A percentile compares a stretch with the other conserved stretches of the same genome.
Conservation (phyloP, 2,329 filamentous ascomycete genomes). For the Rachicladosporium sp. region DNA sequence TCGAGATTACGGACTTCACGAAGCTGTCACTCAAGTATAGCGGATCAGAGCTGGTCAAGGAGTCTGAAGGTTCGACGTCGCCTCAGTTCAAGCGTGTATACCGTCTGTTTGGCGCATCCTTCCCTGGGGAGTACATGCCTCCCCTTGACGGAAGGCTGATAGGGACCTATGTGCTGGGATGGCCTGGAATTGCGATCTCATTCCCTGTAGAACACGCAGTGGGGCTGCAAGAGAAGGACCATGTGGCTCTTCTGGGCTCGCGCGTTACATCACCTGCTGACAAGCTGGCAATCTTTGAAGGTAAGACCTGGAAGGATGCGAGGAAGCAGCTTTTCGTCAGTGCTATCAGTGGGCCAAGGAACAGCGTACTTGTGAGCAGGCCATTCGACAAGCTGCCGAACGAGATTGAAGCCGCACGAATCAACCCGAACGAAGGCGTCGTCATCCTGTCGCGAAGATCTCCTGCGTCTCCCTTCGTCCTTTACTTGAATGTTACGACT, state of each 20-base stretch:
- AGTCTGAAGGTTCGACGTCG: constrained; percentile 27
- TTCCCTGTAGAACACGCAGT: constrained; percentile 65
- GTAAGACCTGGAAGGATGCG: constrained; percentile 80
- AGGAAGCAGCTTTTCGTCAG: constrained; percentile 66
- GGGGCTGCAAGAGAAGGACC: constrained; percentile 67
- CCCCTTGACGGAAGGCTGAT: constrained; percentile 41
- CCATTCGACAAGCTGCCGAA: constrained; percentile 72
- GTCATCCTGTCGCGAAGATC: constrained; percentile 66
- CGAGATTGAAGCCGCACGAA: constrained; percentile 68
- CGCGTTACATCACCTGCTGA: constrained; percentile 63
- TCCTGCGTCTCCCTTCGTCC: constrained; percentile 53
- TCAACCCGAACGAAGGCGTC: constrained; percentile 60
- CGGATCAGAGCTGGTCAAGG: constrained; percentile 64
- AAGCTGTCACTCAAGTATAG: constrained; percentile 77
- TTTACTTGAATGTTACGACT: constrained; percentile 73
- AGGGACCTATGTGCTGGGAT: constrained; percentile 82
- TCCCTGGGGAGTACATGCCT: constrained; percentile 80
- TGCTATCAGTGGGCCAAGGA: constrained; percentile 60
- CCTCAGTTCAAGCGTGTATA: constrained; percentile 46
- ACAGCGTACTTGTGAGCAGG: constrained; percentile 54
- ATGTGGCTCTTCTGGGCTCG: constrained; percentile 74
- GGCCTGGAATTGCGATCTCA: constrained; percentile 86
- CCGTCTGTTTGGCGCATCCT: constrained; percentile 87
- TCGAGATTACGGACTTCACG: constrained; percentile 83
- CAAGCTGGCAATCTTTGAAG: constrained; percentile 83